Percentiles rank a stretch among this genome's conserved stretches.
phyloP scores from a whole-genome alignment of 768 basidiomycete genomes.

The Mycena belliarum region DNA sequence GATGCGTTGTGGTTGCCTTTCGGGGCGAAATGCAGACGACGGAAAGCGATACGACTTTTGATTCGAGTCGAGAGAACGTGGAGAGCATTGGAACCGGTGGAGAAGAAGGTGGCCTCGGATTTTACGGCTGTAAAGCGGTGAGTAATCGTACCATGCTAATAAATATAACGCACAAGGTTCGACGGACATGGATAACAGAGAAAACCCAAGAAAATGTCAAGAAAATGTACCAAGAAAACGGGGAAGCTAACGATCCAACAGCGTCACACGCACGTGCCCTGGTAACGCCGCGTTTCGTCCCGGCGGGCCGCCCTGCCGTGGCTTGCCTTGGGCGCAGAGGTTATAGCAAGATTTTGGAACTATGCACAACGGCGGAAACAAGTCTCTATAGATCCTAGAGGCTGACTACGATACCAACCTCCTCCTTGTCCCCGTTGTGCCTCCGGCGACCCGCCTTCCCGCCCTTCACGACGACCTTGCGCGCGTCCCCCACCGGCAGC shows the following conservation, averaged over 20 bases:
- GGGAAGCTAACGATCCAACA: neutral
- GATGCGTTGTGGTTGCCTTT: neutral
- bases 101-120: neutral
- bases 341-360: too few relatives aligned
- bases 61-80: slow-evolving; percentile 13
- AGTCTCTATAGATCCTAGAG: too few relatives aligned
- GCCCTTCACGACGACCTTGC: slow-evolving; percentile 11
- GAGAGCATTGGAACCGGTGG: slow-evolving; percentile 1
- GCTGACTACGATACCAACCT: slow-evolving; percentile 9
- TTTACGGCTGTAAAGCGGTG: neutral
- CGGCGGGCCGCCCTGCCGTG: too few relatives aligned
- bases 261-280: neutral
- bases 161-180: neutral
- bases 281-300: neutral
- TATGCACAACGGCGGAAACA: too few relatives aligned
- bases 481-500: slow-evolving; percentile 13
- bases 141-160: too few relatives aligned
- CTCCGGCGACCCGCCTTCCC: slow-evolving; percentile 11
- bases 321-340: too few relatives aligned
- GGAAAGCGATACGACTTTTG: slow-evolving; percentile 16
- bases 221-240: neutral
- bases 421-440: neutral
- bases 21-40: slow-evolving; percentile 10
- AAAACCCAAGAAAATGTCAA: slow-evolving; percentile 9
- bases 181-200: slow-evolving; percentile 4